Base-by-base conservation (phyloP, 2,329 filamentous ascomycete genomes). In the Ustilaginoidea virens region DNA sequence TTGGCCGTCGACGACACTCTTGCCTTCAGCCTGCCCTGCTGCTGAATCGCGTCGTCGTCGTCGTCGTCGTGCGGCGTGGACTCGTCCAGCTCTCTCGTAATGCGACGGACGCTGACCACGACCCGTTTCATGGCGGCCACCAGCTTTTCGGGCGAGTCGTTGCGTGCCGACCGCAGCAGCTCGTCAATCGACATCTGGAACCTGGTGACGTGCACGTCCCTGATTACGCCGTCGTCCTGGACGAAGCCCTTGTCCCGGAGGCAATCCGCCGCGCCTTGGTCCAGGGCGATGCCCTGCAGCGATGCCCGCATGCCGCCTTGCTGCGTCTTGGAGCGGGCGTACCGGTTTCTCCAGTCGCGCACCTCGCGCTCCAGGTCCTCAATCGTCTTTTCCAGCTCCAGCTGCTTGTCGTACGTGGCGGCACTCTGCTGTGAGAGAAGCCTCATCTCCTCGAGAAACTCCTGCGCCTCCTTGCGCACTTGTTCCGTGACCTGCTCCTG, bases 151-250 rank as follows among this genome's bases (percentile, higher is more conserved):
- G 83, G 73, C 29, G 79, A 70, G n/a, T 79, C 71, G 19, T 66
- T 65, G 28, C 86, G 74, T 12, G 85, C 83, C 23, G 66, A 69
- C 38, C 77, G 77, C 20, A 98, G 63, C 22, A 96, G 65, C 44
- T 96, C 87, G 47, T 98, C 87, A 36, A 98, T 80, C 14, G 85
- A 72, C 35, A 96, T 77, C 52, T 98, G 90, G 59, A 93, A 96
- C 46, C 82, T 86, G 28, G 87, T 94, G 39, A 98, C 74, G 48
- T 94, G 80, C 9, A 94, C 69, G 52, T 94, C 90, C 54, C 81
- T 86, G 42, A 98, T 74, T 14, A 90, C 52, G 5, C 90, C 90
- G 34, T 74, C 69, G 9, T 76, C 69, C 21, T 78, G 67, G 14
- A 70, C 66, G 39, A 90, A 76, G 16, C 66, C 71, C 44, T 68